These are phyloP conservation scores for Alternaria conjuncta DNA, from an alignment of 2,329 filamentous ascomycete species.

Conservation along the genomic window DNA sequence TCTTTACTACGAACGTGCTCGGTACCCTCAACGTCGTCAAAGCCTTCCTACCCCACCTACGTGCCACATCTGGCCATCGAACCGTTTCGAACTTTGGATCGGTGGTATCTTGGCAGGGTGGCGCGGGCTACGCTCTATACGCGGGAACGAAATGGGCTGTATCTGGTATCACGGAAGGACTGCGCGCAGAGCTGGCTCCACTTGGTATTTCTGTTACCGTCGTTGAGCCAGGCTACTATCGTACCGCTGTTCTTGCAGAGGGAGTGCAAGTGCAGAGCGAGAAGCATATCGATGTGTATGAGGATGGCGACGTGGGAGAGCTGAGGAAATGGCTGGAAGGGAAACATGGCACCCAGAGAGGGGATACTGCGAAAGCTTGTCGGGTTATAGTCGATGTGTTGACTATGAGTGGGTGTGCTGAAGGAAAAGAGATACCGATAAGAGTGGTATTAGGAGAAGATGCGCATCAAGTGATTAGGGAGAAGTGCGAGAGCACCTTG, in stretches of 20 bases:
- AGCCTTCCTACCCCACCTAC: slow-evolving; percentile 57
- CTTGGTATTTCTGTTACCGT: slow-evolving; percentile 55
- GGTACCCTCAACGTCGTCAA: slow-evolving; percentile 58
- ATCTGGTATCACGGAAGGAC: slow-evolving; percentile 52
- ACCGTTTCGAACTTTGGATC: slow-evolving; percentile 58
- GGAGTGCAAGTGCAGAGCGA: slow-evolving; percentile 23
- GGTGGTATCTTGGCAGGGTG: slow-evolving; percentile 52
- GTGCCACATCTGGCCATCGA: slow-evolving; percentile 48
- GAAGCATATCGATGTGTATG: slow-evolving; percentile 37
- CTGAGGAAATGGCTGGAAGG: slow-evolving; percentile 41
- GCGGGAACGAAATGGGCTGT: slow-evolving; percentile 56
- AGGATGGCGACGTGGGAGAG: slow-evolving; percentile 44
- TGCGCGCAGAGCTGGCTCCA: slow-evolving; percentile 53
- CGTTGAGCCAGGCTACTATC: slow-evolving; percentile 59
- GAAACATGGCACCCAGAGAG: slow-evolving; percentile 59
- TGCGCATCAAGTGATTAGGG: slow-evolving; percentile 12
- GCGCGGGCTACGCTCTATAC: slow-evolving; percentile 54
- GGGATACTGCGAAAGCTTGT: slow-evolving; percentile 62
- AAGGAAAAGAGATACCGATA: slow-evolving; percentile 59
- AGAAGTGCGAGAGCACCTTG: slow-evolving; percentile 26
- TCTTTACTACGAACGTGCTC: slow-evolving; percentile 63
- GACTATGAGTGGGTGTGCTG: slow-evolving; percentile 57
- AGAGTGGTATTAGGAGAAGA: slow-evolving; percentile 60
- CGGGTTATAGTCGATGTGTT: slow-evolving; percentile 63
- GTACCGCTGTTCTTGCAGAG: slow-evolving; percentile 55